Base-by-base conservation (phyloP, 2,329 filamentous ascomycete species). In the Talaromyces sp. region DNA sequence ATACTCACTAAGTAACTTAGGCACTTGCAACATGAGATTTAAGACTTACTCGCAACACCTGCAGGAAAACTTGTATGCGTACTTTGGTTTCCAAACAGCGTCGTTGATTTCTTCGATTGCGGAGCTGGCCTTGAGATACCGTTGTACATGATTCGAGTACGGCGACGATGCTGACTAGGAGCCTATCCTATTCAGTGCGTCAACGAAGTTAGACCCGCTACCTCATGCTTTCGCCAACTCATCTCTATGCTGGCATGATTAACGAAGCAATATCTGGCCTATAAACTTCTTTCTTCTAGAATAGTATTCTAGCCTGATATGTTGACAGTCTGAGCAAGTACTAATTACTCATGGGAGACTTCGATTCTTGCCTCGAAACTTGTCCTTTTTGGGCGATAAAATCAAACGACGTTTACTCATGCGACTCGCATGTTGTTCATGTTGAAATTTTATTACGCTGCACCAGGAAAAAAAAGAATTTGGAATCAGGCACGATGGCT, bases 191-290 rank as follows among this genome's bases (percentile, higher is more conserved):
- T 41, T 41, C n/a, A 27, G 22, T 58, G 58, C 45, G 39, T 43
- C 41, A 24, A 52, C 27, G 45, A 62, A 52, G 58, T 33, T 31
- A 37, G 63, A 62, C 60, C 64, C 64, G 64, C 64, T 59, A 59
- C 43, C 45, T 65, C 63, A 43, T 65, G 31, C 59, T 58, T 57
- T 31, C 43, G 64, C 54, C 64, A 65, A 65, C 59, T 62, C 60
- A 62, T 62, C 45, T 27, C 56, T 56, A 59, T 65, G 50, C 60
- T 58, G 16, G 50, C 48, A 56, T 65, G 52, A 37, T 62, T 50
- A 60, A 37, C 60, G 31, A 52, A 22, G 48, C 33, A 27, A 43
- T 33, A 45, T 22, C 19, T 14, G 54, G n/a, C 59, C 60, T 59
- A 65, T 62, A 35, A 54, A 10, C 19, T 54, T 22, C 4, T 22